These are phyloP conservation scores for Ceratocystis smalleyi DNA, from an alignment of 2,329 filamentous ascomycete species.

Conservation along the genomic window DNA sequence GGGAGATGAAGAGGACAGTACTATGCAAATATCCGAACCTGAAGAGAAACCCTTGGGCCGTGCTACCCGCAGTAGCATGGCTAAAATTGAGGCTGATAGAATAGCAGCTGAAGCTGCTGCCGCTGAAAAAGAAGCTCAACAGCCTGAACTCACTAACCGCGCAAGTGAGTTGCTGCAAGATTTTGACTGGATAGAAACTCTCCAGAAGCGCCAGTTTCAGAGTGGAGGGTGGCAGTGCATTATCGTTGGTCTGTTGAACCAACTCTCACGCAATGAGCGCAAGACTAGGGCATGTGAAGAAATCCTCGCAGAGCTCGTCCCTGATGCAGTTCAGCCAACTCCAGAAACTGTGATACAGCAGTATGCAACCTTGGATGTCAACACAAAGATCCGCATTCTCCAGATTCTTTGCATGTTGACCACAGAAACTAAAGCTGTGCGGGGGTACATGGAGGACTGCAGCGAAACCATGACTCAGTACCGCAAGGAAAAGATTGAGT, in stretches of 20 bases:
- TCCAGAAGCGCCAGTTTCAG: constrained; percentile 69
- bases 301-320: constrained; percentile 66
- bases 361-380: constrained; percentile 66
- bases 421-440: constrained; percentile 69
- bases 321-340: constrained; percentile 58
- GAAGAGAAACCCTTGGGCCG: constrained; percentile 51
- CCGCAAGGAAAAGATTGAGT: constrained; percentile 89
- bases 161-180: constrained; percentile 60
- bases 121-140: constrained; percentile 34
- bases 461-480: constrained; percentile 88
- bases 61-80: constrained; percentile 71
- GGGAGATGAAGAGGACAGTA: constrained; percentile 40
- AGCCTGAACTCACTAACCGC: constrained; percentile 41
- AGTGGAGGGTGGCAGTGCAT: constrained; percentile 87
- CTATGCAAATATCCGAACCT: constrained; percentile 49
- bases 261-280: constrained; percentile 61
- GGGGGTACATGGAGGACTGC: constrained; percentile 81
- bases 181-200: constrained; percentile 72
- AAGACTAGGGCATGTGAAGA: constrained; percentile 60
- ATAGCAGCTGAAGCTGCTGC: constrained; percentile 45
- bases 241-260: constrained; percentile 70
- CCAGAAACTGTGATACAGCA: constrained; percentile 55
- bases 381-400: constrained; percentile 62
- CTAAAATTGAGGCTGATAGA: constrained; percentile 61
- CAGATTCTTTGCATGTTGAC: constrained; percentile 79